phyloP scores from a whole-genome alignment of 2,329 filamentous ascomycete genomes.

The Ceratocystis smalleyi region DNA sequence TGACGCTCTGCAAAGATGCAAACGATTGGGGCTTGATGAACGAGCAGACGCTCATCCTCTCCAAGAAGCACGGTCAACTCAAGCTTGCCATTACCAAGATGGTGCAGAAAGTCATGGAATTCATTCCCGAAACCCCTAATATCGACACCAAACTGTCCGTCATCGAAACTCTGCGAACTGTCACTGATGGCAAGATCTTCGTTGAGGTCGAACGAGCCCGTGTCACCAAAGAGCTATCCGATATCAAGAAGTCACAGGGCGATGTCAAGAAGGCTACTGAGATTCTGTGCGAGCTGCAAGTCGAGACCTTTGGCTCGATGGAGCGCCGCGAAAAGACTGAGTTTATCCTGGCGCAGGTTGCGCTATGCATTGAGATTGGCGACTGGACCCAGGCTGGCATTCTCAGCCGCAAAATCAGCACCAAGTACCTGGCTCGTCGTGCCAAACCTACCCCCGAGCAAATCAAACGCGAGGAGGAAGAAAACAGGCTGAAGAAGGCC shows the following conservation, averaged over 20 bases:
- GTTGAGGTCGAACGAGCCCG: conserved; percentile 96
- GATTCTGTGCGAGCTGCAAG: conserved; percentile 90
- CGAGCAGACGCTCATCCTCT: conserved; percentile 86
- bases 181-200: conserved; percentile 99
- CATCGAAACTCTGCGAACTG: conserved; percentile 87
- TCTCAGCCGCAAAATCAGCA: conserved; percentile 92
- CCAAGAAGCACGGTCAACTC: conserved; percentile 99
- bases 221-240: conserved; percentile 83
- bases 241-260: conserved; percentile 94
- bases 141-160: conserved; percentile 79
- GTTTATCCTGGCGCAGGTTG: conserved; percentile 91
- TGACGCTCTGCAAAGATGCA: conserved; percentile 84
- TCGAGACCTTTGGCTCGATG: conserved; percentile 99
- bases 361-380: conserved; percentile 82
- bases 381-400: conserved; percentile 96
- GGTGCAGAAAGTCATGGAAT: conserved; percentile 91
- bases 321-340: conserved; percentile 93
- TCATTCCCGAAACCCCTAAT: conserved; percentile 72
- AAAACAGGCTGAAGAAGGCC: conserved; percentile 70
- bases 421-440: conserved; percentile 75
- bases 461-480: conserved; percentile 79
- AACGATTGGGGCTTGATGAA: conserved; percentile 91
- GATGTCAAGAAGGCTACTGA: conserved; percentile 82
- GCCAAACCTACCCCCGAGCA: conserved; percentile 82
- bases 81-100: conserved; percentile 98